Evolutionary conservation across 169 alveolate species (phyloP).

Genomic region (Plasmodium cynomolgi): DNA sequence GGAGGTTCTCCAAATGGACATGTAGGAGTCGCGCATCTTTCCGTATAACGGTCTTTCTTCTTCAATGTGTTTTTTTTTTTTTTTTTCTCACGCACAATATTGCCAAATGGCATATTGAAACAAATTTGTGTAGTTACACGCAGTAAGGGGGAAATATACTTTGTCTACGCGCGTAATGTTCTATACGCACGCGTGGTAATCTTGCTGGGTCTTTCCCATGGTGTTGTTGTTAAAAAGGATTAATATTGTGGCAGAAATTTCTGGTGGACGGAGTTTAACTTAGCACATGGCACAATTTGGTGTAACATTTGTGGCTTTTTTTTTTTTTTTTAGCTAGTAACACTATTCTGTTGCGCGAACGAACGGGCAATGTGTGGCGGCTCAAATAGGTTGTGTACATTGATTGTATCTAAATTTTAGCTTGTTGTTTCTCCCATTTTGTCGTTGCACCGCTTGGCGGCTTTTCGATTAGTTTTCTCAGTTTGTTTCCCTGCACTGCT

Average conservation of each 20-base stretch:
- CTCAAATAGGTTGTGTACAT: slow-evolving; percentile 1
- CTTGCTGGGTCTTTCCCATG: background rate
- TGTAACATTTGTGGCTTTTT: background rate
- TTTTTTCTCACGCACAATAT: background rate
- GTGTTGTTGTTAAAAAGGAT: slow-evolving; percentile 6
- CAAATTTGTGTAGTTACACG: slow-evolving; percentile 66
- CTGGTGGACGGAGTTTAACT: background rate
- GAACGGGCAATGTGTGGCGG: background rate
- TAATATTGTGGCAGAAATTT: background rate
- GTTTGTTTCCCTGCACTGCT: background rate
- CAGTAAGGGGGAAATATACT: background rate
- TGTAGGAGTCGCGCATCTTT: background rate
- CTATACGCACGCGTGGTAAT: background rate
- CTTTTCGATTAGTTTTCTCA: slow-evolving; percentile 2
- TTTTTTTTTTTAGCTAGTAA: slow-evolving; percentile 8
- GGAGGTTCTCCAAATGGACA: slow-evolving; percentile 2
- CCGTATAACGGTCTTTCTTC: background rate
- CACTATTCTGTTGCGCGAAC: background rate
- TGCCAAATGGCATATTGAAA: background rate
- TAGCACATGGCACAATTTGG: slow-evolving; percentile 1
- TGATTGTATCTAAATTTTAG: background rate
- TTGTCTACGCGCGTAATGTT: background rate
- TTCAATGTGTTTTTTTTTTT: slow-evolving; percentile 23
- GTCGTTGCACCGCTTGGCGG: background rate
- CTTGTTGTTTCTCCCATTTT: slow-evolving; percentile 2